Evolutionary conservation across 2,329 filamentous ascomycete genomes (phyloP), one percentile per base, ranked within the genome.

Genomic region (Aaosphaeria pasadenensis): DNA sequence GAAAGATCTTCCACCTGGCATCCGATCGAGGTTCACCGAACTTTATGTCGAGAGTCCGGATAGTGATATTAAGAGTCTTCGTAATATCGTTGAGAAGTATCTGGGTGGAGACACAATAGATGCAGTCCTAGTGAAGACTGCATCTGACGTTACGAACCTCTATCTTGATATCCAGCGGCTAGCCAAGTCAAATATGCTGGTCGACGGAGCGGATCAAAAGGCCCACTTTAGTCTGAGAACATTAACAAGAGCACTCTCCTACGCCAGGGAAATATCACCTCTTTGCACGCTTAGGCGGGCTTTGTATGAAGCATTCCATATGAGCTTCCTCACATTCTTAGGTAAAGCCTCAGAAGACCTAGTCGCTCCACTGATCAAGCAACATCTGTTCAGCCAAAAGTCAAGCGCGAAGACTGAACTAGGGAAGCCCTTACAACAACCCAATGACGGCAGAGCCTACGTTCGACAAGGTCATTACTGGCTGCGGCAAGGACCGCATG

Each of bases 201-300:
- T 96, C 0, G 95, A 99, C 69, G 92, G 95, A 39, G 92, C 92
- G 30, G 92, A 95, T 52, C 91, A 99, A 65, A 89, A 94, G 43
- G 92, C 94, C 7, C 94, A 99, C 71, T 99, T 96, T 76, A 97
- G 92, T 75, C 82, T 99, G 49, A 85, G 94, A 66, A 99, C 94
- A 0, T 74, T 99, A 42, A 96, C 95, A 17, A 84, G 95, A 47
- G 90, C 94, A 1, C 73, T 99, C 45, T 88, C 86, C 35, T 99
- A 96, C 66, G 91, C 92, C 13, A 85, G 86, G 54, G 87, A 91
- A 45, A 91, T 96, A 54, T 83, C 89, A 0, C 84, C 90, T 0
- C 81, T 87, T 4, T 96, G 96, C 70, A 91, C 89, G 9, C 75
- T 97, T 39, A 84, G 94, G 28, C 78, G 95, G 62, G 89, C 92